phyloP scores from a whole-genome alignment of 495 filamentous ascomycete genomes.

The Tuber brumale region DNA sequence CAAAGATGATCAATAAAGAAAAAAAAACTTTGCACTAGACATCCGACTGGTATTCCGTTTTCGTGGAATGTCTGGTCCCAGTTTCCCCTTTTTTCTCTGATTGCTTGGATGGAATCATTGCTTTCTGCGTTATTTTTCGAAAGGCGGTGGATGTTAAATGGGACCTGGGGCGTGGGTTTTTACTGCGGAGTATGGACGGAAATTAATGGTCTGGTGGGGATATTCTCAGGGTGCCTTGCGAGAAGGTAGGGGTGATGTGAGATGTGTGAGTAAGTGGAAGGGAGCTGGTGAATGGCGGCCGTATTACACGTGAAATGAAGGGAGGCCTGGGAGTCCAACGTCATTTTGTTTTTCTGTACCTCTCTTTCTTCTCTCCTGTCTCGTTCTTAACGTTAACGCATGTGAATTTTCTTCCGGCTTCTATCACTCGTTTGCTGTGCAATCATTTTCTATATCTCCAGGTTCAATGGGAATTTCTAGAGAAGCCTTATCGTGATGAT shows the following conservation, averaged over 20 bases:
- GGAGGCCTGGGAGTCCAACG: constrained; percentile 40
- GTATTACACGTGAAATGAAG: constrained; percentile 40
- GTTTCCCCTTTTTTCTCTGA: constrained; percentile 35
- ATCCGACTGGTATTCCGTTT: constrained; percentile 33
- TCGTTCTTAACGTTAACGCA: constrained; percentile 38
- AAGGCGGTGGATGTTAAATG: constrained; percentile 33
- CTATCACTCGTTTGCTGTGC: constrained; percentile 26
- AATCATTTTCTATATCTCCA: constrained; percentile 9
- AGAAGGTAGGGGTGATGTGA: constrained; percentile 17
- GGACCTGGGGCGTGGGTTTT: constrained; percentile 11
- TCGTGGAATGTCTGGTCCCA: constrained; percentile 34
- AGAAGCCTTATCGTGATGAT: neutral
- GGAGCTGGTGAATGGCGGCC: constrained; percentile 19
- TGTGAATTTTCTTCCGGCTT: constrained; percentile 34
- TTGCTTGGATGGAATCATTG: constrained; percentile 35
- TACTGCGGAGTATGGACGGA: constrained; percentile 9
- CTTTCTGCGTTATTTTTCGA: constrained; percentile 37
- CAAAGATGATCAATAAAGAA: neutral
- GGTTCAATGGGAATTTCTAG: constrained; percentile 1
- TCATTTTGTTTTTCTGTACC: constrained; percentile 38
- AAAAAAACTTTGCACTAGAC: constrained; percentile 38
- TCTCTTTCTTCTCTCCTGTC: constrained; percentile 38
- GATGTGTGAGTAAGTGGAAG: constrained; percentile 35
- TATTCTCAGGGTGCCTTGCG: constrained; percentile 22
- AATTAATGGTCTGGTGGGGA: constrained; percentile 36